A percentile compares a stretch with the other conserved stretches of the same genome.
Evolutionary conservation across 345 rosid genomes (phyloP).

Genomic region (Lagerstroemia speciosa): DNA sequence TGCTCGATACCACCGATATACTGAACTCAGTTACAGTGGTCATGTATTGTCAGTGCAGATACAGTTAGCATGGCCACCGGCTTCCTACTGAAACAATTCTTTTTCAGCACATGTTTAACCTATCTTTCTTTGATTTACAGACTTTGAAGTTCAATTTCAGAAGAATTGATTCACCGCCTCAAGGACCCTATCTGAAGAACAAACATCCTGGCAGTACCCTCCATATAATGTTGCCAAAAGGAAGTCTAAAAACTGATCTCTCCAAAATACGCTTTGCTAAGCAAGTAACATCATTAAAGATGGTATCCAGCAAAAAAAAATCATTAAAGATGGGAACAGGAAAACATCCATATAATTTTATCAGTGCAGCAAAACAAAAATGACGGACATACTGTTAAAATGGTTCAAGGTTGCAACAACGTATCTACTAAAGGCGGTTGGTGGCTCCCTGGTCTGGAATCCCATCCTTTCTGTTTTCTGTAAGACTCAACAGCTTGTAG

Average conservation of each 20-base stretch:
- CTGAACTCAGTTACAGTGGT: background rate
- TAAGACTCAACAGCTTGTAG: slow-evolving; percentile 72
- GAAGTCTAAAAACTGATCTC: background rate
- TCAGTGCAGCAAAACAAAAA: background rate
- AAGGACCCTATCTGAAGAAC: background rate
- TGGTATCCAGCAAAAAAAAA: too few species aligned
- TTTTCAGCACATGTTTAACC: background rate
- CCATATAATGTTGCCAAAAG: background rate
- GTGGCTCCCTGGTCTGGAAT: slow-evolving; percentile 53
- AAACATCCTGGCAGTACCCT: background rate
- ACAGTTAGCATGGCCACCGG: background rate
- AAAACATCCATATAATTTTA: background rate
- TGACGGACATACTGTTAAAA: background rate
- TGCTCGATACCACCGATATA: background rate
- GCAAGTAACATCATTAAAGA: background rate
- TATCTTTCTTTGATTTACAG: background rate
- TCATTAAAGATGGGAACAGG: background rate
- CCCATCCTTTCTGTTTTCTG: slow-evolving; percentile 66
- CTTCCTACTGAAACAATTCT: background rate
- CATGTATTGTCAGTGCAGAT: background rate
- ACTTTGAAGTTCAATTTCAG: background rate
- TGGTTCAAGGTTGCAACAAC: slow-evolving; percentile 7
- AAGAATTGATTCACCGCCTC: background rate
- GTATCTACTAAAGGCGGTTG: slow-evolving; percentile 27
- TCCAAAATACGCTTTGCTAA: background rate